Evolutionary conservation across 352 stramenopile species (phyloP).

Genomic region (Pythium volutum): DNA sequence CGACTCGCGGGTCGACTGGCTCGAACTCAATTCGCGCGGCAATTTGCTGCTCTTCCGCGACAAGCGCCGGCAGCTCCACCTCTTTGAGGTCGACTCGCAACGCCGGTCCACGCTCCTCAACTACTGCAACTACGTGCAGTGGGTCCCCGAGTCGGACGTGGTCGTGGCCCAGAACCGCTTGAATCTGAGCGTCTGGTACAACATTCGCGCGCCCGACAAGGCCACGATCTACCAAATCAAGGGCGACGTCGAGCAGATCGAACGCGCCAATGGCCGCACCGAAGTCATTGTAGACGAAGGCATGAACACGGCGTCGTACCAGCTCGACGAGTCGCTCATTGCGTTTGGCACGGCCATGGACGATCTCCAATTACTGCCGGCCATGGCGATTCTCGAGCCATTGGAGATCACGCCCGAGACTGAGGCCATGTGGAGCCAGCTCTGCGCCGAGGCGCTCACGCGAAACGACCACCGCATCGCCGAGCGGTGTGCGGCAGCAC

Average conservation of each 20-base stretch:
- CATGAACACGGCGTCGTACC: constrained; percentile 91
- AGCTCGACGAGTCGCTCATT: constrained; percentile 93
- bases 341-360: constrained; percentile 93
- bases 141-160: constrained; percentile 94
- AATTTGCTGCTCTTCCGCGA: constrained; percentile 93
- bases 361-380: constrained; percentile 85
- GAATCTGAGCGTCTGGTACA: constrained; percentile 95
- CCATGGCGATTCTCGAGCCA: constrained; percentile 92
- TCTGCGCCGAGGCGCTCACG: constrained; percentile 81
- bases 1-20: constrained; percentile 91
- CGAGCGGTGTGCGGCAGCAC: constrained; percentile 86
- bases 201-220: constrained; percentile 92
- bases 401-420: constrained; percentile 90
- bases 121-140: constrained; percentile 96
- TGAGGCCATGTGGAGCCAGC: constrained; percentile 93
- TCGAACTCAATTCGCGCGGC: constrained; percentile 91
- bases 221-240: constrained; percentile 94
- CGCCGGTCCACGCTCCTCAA: constrained; percentile 88
- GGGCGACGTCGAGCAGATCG: constrained; percentile 94
- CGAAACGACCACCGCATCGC: constrained; percentile 89
- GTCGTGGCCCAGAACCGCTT: constrained; percentile 92
- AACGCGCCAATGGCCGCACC: constrained; percentile 89
- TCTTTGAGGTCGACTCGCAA: constrained; percentile 91
- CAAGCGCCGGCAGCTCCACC: constrained; percentile 87
- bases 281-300: constrained; percentile 95